Evolutionary conservation across 768 basidiomycete genomes (phyloP).

Genomic region (Clitopilus hobsonii): DNA sequence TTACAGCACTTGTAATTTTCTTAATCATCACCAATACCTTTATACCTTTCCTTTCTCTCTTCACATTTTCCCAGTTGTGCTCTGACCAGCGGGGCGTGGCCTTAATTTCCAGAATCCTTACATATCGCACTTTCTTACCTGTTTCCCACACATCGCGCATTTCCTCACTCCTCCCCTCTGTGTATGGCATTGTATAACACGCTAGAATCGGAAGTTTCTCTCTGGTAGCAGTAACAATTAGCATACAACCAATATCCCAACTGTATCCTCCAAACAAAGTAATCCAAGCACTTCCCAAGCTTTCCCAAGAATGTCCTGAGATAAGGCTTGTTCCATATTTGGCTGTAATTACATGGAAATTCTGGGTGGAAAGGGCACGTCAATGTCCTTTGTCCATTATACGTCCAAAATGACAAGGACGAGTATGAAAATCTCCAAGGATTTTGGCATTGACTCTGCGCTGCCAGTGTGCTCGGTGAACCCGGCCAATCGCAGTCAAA

Average conservation of each 20-base stretch:
- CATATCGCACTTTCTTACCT: background rate
- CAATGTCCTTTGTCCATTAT: too few relatives aligned
- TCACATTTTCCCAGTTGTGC: background rate
- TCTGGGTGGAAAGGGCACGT: too few relatives aligned
- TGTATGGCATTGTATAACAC: conserved; percentile 1
- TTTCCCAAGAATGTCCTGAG: background rate
- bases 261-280: background rate
- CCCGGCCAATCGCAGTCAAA: too few relatives aligned
- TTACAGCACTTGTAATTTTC: background rate
- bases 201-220: background rate
- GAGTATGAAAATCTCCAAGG: too few relatives aligned
- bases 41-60: background rate
- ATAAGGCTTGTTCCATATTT: background rate
- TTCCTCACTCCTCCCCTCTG: background rate
- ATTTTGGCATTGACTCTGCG: too few relatives aligned
- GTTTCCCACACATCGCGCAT: background rate
- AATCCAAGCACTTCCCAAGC: background rate
- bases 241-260: background rate
- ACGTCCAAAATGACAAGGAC: too few relatives aligned
- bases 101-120: too few relatives aligned
- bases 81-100: background rate
- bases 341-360: too few relatives aligned
- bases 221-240: conserved; percentile 1
- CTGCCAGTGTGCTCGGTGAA: too few relatives aligned
- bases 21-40: background rate